Evolutionary conservation across 805 yeast species (phyloP).

Genomic region (Candida ovalis): DNA sequence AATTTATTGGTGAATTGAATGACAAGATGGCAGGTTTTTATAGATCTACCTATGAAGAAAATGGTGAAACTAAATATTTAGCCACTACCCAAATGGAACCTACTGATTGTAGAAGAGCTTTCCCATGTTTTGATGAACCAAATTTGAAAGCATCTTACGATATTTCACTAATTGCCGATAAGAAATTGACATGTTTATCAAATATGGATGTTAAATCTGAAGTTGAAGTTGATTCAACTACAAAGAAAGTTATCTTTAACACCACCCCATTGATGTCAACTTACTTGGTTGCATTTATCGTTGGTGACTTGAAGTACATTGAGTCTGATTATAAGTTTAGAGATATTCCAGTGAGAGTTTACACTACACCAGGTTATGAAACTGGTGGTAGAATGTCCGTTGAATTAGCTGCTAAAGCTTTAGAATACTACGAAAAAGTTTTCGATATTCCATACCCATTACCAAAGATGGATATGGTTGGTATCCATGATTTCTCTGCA

Average conservation of each 20-base stretch:
- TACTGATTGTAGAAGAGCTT: constrained; percentile 56
- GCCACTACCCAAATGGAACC: constrained; percentile 62
- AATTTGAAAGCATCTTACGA: constrained; percentile 52
- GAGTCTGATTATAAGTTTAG: constrained; percentile 44
- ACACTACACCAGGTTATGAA: constrained; percentile 48
- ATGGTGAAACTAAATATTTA: constrained; percentile 41
- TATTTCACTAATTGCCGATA: constrained; percentile 37
- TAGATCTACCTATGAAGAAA: constrained; percentile 43
- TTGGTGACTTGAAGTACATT: constrained; percentile 53
- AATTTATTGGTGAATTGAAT: constrained; percentile 43
- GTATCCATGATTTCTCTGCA: constrained; percentile 74
- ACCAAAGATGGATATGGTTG: constrained; percentile 79
- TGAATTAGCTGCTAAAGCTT: constrained; percentile 47
- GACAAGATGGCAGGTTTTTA: constrained; percentile 58
- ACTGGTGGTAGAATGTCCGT: constrained; percentile 45
- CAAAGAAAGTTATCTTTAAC: constrained; percentile 37
- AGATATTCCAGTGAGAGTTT: constrained; percentile 49
- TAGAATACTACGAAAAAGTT: constrained; percentile 47
- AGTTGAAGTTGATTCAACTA: constrained; percentile 11
- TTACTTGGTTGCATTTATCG: constrained; percentile 54
- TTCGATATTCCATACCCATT: constrained; percentile 64
- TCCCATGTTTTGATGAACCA: constrained; percentile 59
- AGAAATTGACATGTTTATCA: constrained; percentile 40
- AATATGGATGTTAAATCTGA: constrained; percentile 43
- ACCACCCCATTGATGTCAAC: constrained; percentile 53